Conservation (phyloP, 345 rosid species). For the Adansonia digitata region DNA sequence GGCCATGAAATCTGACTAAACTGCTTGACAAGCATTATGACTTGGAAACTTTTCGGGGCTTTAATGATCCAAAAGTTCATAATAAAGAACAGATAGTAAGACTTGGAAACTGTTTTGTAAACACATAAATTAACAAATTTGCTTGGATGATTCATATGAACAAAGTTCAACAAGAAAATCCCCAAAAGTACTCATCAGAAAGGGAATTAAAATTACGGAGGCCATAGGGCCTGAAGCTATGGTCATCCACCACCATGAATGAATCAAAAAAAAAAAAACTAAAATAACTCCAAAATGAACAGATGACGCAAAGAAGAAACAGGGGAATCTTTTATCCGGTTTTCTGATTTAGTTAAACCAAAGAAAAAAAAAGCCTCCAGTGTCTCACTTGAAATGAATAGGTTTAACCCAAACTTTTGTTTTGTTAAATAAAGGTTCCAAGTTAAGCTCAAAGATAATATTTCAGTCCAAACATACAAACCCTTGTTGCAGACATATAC, state of each 20-base stretch:
- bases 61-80: neutral
- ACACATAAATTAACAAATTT: neutral
- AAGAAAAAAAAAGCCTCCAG: neutral
- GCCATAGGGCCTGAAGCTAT: neutral
- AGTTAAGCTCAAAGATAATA: constrained; percentile 7
- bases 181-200: neutral
- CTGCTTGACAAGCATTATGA: neutral
- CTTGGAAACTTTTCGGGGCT: neutral
- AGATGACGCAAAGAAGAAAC: neutral
- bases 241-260: constrained; percentile 3
- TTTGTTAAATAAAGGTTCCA: constrained; percentile 10
- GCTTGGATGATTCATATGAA: neutral
- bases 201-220: neutral
- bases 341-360: neutral
- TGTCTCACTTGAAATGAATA: constrained; percentile 8
- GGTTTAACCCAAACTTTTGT: constrained; percentile 1
- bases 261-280: neutral
- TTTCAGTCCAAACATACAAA: constrained; percentile 8
- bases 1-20: neutral
- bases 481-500: constrained; percentile 2
- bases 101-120: neutral
- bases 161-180: neutral
- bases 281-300: neutral
- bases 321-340: constrained; percentile 17
- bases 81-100: neutral